Evolutionary conservation across 495 filamentous ascomycete species (phyloP).

Genomic region (Cryomyces antarcticus): DNA sequence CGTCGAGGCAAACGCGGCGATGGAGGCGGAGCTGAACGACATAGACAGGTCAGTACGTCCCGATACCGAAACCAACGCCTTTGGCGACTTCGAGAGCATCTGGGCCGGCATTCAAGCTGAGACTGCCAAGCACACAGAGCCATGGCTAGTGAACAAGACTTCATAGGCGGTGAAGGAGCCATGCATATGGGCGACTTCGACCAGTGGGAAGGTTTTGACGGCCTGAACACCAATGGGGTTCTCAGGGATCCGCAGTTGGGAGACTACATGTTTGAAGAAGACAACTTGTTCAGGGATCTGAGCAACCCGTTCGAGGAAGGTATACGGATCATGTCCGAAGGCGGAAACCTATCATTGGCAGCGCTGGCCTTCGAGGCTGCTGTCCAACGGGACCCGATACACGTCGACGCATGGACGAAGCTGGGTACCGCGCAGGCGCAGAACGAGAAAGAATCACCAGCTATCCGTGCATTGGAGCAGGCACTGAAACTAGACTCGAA

Average conservation of each 20-base stretch:
- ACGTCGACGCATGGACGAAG: slow-evolving; percentile 82
- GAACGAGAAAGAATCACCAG: slow-evolving; percentile 94
- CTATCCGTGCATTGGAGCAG: slow-evolving; percentile 92
- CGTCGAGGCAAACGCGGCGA: slow-evolving; percentile 49
- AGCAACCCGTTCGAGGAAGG: slow-evolving; percentile 77
- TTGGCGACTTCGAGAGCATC: slow-evolving; percentile 74
- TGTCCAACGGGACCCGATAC: slow-evolving; percentile 67
- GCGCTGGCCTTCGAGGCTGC: slow-evolving; percentile 96
- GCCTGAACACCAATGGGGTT: slow-evolving; percentile 27
- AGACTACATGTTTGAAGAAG: slow-evolving; percentile 84
- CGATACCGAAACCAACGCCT: slow-evolving; percentile 23
- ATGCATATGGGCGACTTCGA: slow-evolving; percentile 47
- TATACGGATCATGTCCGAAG: slow-evolving; percentile 70
- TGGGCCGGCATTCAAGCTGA: slow-evolving; percentile 80
- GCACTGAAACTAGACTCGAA: slow-evolving; percentile 69
- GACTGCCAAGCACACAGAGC: slow-evolving; percentile 41
- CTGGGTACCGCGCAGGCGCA: slow-evolving; percentile 85
- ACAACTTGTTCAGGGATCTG: slow-evolving; percentile 65
- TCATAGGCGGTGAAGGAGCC: slow-evolving; percentile 29
- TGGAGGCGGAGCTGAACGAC: slow-evolving; percentile 76
- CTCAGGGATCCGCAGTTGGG: slow-evolving; percentile 55
- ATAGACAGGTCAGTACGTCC: slow-evolving; percentile 59
- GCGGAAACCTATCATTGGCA: slow-evolving; percentile 83
- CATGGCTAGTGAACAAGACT: slow-evolving; percentile 41
- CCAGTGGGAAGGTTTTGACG: slow-evolving; percentile 53